Evolutionary conservation across 441 rosid genomes (phyloP), one percentile per base, ranked within the genome.

Genomic region (Gossypium gossypioides): DNA sequence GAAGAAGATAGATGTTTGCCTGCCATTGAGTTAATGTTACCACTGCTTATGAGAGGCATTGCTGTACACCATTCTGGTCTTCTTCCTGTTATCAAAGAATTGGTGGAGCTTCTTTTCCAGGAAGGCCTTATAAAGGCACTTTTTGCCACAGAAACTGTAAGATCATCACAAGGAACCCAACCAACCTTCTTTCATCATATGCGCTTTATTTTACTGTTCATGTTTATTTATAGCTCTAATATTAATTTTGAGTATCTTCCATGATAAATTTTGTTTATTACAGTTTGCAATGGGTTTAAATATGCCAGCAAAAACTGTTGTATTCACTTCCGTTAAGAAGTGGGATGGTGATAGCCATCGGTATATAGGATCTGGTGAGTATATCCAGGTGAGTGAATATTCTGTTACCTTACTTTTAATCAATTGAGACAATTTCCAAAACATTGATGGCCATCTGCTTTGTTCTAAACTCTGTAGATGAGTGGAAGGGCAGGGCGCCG

Each of bases 401-500:
- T 75, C 73, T 63, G 40, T 75, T 73, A 62, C 46, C 68, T 76
- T 25, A 4, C 62, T 71, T 66, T 0, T 52, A 71, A 60, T 9
- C 13, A 40, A 62, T 69, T n/a, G 16, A 50, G 29, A 56, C n/a
- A 12, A 51, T n/a, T 22, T 18, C 37, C 27, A 52, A 2, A 2
- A n/a, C 3, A 29, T 40, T 54, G 15, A 48, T 50, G 19, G 6
- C 15, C 32, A 52, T 40, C 61, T 10, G 19, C 27, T 21, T 48
- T 69, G 34, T 27, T 63, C 56, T 73, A 67, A 72, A 77, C 69
- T 63, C 48, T 81, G 74, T 76, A 92, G 99, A 95, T 95, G 99
- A 92, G 99, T 70, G 97, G 99, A 79, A 86, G 97, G 78, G 99
- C 99, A 80, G 99, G 97, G 76, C 97, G 99, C 13, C 97, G 99